These are phyloP conservation scores for Didymella arachidicola DNA, from an alignment of 2,329 filamentous ascomycete species.

Conservation along the genomic window DNA sequence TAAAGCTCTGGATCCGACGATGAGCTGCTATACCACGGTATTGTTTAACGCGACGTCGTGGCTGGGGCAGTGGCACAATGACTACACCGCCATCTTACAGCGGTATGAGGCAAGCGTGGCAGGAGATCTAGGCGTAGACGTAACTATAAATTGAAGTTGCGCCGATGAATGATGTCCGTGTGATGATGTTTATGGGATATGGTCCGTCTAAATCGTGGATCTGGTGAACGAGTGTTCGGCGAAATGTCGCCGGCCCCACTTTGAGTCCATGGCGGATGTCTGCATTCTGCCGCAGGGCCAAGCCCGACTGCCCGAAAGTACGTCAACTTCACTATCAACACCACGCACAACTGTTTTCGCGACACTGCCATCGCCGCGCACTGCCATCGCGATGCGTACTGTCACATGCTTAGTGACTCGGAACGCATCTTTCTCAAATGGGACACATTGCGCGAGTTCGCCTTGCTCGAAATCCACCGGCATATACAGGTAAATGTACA, in stretches of 20 bases:
- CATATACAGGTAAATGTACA: neutral
- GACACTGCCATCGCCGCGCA: neutral
- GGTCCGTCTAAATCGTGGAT: neutral
- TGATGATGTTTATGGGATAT: neutral
- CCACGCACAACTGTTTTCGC: neutral
- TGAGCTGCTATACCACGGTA: slow-evolving; percentile 39
- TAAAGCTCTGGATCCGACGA: slow-evolving; percentile 31
- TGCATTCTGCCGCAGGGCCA: neutral
- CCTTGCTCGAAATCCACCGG: neutral
- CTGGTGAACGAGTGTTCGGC: slow-evolving; percentile 3
- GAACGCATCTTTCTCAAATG: neutral
- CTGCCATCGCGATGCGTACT: neutral
- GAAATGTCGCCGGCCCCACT: slow-evolving; percentile 19
- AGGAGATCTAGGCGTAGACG: neutral
- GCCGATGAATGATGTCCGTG: neutral
- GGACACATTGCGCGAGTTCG: neutral
- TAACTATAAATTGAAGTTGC: slow-evolving; percentile 7
- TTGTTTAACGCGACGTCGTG: slow-evolving; percentile 39
- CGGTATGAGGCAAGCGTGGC: slow-evolving; percentile 33
- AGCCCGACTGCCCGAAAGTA: slow-evolving; percentile 2
- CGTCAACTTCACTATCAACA: neutral
- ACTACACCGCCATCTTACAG: slow-evolving; percentile 33
- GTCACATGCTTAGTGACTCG: neutral
- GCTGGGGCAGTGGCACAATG: slow-evolving; percentile 38
- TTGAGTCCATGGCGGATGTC: neutral